Base-by-base conservation (phyloP, 164 flowering plant genomes). In the Vitis cinerea region DNA sequence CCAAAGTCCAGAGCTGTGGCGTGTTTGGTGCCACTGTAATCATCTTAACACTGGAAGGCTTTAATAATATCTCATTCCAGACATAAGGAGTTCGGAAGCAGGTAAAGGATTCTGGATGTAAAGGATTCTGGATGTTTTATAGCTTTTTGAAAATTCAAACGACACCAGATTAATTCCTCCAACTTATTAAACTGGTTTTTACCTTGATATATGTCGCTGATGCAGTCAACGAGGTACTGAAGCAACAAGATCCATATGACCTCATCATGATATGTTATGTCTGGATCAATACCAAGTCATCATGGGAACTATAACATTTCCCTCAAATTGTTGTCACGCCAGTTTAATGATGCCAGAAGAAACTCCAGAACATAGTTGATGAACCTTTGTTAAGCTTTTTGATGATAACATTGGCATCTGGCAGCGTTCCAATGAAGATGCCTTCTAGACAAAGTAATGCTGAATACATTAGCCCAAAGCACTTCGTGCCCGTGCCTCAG, bases 391-490 rank as follows among this genome's bases (percentile, higher is more conserved):
- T 84, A 48, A 93, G 89, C 75, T 96, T 96, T 82, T 90, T 91
- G 17, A 96, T 60, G 37, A 96, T 90, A 74, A 93, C 98, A 84
- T 93, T 93, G 56, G 99, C 95, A 84, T 96, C 98, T 64, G 99
- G 99, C 99, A 93, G 93, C 48, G 97, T 93, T 72, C 98, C 98
- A 81, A 96, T 95, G 70, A 93, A 91, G 69, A 81, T 86, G 29
- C 99, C 99, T 23, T 98, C 99, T 2, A 97, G 99, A 59, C 97
- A 90, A 82, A 91, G 97, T 77, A 96, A 87, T 65, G 97, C 87
- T 70, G 99, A 91, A 17, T 57, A 93, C 86, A 81, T 93, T 96
- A 60, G 93, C 94, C 76, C 19, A 96, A 81, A 75, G 98, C 99
- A 71, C 97, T 85, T 48, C 98, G 78, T 59, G 99, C 99, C 69